Percentiles rank a stretch among this genome's conserved stretches.
phyloP scores from a whole-genome alignment of 2,329 filamentous ascomycete species.

The Xylaria multiplex region DNA sequence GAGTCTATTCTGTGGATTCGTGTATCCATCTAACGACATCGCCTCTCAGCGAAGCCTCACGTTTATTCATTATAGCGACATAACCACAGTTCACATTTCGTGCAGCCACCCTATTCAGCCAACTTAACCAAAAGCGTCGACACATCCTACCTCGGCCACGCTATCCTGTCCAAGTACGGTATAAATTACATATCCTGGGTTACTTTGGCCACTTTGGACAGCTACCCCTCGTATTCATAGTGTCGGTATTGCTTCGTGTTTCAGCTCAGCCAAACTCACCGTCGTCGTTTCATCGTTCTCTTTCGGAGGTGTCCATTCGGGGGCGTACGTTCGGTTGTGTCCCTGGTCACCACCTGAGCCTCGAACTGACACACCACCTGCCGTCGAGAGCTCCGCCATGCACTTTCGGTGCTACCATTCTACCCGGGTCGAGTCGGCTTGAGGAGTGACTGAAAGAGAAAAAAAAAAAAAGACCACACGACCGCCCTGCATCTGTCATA shows the following conservation, averaged over 20 bases:
- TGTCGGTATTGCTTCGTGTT: constrained; percentile 12
- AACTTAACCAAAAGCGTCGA: neutral
- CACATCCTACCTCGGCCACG: neutral
- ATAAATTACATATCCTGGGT: constrained; percentile 7
- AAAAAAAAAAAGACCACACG: neutral
- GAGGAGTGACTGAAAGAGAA: constrained; percentile 26
- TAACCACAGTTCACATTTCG: neutral
- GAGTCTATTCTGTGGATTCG: neutral
- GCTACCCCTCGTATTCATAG: constrained; percentile 21
- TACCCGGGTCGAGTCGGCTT: constrained; percentile 39
- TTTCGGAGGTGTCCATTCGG: constrained; percentile 14
- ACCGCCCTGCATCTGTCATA: constrained; percentile 4
- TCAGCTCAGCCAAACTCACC: constrained; percentile 15
- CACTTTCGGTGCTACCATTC: constrained; percentile 36
- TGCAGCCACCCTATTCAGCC: neutral
- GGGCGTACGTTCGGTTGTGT: constrained; percentile 1
- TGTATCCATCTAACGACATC: constrained; percentile 6
- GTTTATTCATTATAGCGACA: neutral
- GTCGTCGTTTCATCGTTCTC: constrained; percentile 23
- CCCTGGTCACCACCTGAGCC: constrained; percentile 14
- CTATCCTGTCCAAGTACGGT: constrained; percentile 3
- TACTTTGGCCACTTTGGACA: constrained; percentile 14
- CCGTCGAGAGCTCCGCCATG: constrained; percentile 37
- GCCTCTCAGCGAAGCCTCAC: neutral
- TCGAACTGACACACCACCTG: constrained; percentile 20